Evolutionary conservation across 805 yeast species (phyloP).

Genomic region (Phaffomyces thermotolerans): DNA sequence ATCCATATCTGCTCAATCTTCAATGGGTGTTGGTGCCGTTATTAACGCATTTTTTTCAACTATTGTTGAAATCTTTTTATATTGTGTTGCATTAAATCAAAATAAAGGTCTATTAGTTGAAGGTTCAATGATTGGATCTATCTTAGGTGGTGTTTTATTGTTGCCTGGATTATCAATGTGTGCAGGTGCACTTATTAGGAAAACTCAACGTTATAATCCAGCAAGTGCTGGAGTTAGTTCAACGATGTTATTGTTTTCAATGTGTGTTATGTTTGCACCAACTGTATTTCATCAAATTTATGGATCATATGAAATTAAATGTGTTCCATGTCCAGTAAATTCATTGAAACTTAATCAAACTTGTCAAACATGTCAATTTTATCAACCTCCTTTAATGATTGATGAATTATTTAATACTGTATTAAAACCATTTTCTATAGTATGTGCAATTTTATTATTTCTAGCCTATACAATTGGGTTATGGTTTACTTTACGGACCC

Average conservation of each 20-base stretch:
- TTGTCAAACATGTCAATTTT: constrained; percentile 70
- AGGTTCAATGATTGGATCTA: constrained; percentile 92
- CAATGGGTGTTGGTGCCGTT: constrained; percentile 98
- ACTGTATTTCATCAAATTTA: constrained; percentile 84
- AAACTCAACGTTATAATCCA: constrained; percentile 93
- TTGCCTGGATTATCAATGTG: constrained; percentile 96
- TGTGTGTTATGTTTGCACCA: constrained; percentile 88
- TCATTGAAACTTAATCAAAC: constrained; percentile 16
- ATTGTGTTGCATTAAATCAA: constrained; percentile 84
- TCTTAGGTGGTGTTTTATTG: constrained; percentile 83
- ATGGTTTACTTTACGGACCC: constrained; percentile 89
- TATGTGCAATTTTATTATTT: constrained; percentile 76
- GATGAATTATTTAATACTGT: constrained; percentile 59
- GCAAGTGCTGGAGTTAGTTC: constrained; percentile 95
- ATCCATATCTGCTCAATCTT: constrained; percentile 94
- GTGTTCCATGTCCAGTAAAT: constrained; percentile 43
- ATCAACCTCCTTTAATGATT: constrained; percentile 66
- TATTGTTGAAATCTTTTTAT: constrained; percentile 84
- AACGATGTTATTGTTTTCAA: constrained; percentile 87
- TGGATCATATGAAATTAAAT: constrained; percentile 75
- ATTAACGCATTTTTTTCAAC: constrained; percentile 97
- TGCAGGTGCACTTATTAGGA: constrained; percentile 88
- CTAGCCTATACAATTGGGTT: constrained; percentile 83
- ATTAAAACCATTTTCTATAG: constrained; percentile 74
- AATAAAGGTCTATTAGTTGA: constrained; percentile 86